Conservation (phyloP, 352 stramenopile genomes). For the Globisporangium takayamanum region DNA sequence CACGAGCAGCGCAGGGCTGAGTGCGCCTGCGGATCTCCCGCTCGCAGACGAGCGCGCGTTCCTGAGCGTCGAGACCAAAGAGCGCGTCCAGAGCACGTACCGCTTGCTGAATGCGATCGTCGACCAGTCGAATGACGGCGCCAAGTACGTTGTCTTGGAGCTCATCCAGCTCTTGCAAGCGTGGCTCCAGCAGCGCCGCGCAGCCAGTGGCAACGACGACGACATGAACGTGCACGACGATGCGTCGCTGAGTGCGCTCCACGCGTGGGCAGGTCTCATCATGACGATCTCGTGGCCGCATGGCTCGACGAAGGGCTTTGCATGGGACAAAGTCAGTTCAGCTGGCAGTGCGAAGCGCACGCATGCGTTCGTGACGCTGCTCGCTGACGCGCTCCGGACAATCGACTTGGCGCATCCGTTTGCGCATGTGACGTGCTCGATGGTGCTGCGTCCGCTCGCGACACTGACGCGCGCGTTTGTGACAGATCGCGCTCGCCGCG, state of each 20-base stretch:
- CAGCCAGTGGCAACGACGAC: constrained; percentile 9
- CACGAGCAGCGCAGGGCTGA: constrained; percentile 17
- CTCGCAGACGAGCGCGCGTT: constrained; percentile 27
- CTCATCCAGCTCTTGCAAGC: constrained; percentile 62
- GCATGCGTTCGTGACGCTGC: constrained; percentile 67
- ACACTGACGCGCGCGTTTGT: constrained; percentile 80
- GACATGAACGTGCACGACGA: constrained; percentile 57
- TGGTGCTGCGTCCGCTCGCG: constrained; percentile 74
- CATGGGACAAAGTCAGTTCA: constrained; percentile 75
- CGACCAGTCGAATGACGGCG: constrained; percentile 67
- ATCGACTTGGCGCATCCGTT: constrained; percentile 74
- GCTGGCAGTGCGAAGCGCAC: constrained; percentile 61
- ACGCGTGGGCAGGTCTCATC: constrained; percentile 79
- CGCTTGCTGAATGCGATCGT: constrained; percentile 60
- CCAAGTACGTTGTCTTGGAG: constrained; percentile 69
- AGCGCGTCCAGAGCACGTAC: constrained; percentile 62
- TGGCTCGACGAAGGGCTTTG: constrained; percentile 64
- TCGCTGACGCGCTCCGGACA: constrained; percentile 73
- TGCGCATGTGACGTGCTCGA: constrained; percentile 64
- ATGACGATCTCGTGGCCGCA: constrained; percentile 87
- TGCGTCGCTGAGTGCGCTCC: constrained; percentile 60
- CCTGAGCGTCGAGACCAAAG: constrained; percentile 35
- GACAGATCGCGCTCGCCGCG: constrained; percentile 54
- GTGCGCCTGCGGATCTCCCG: constrained; percentile 24
- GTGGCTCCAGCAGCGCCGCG: constrained; percentile 33